These are phyloP conservation scores for Whalleya microplaca DNA, from an alignment of 2,329 filamentous ascomycete species.

Conservation along the genomic window DNA sequence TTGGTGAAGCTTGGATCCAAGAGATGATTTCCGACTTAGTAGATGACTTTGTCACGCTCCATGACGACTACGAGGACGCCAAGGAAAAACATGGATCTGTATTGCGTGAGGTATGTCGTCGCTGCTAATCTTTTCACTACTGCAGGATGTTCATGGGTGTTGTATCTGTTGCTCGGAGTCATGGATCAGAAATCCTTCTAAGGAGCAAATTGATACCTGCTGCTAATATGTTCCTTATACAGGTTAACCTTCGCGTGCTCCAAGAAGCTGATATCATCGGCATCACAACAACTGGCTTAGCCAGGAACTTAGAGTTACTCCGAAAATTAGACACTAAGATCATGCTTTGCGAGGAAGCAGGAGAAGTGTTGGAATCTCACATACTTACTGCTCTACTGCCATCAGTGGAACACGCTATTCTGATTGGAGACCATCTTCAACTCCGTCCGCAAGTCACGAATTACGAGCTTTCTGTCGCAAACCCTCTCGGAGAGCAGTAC, in stretches of 20 bases:
- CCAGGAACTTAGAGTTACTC: constrained; percentile 53
- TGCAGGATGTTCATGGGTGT: too few species aligned
- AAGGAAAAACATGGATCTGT: constrained; percentile 40
- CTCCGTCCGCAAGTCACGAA: constrained; percentile 62
- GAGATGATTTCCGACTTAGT: constrained; percentile 2
- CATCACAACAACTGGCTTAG: constrained; percentile 63
- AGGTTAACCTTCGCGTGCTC: constrained; percentile 42
- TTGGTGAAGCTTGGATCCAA: constrained; percentile 10
- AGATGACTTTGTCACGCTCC: constrained; percentile 17
- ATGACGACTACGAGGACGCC: constrained; percentile 16
- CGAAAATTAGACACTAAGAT: constrained; percentile 56
- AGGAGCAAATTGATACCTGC: background rate
- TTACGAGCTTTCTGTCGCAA: constrained; percentile 56
- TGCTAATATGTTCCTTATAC: background rate
- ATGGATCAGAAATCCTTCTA: too few species aligned
- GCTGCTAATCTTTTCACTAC: background rate
- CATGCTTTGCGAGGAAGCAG: constrained; percentile 70
- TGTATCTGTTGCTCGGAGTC: too few species aligned
- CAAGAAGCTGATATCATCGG: constrained; percentile 54
- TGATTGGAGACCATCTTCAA: constrained; percentile 68
- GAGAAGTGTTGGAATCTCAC: constrained; percentile 69
- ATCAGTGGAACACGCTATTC: constrained; percentile 62
- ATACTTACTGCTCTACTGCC: constrained; percentile 62
- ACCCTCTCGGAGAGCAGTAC: constrained; percentile 50
- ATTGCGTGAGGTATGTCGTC: constrained; percentile 29